Percentiles rank a stretch among this genome's conserved stretches.
Evolutionary conservation across 257 asterid genomes (phyloP).

Genomic region (Gardenia jasminoides): DNA sequence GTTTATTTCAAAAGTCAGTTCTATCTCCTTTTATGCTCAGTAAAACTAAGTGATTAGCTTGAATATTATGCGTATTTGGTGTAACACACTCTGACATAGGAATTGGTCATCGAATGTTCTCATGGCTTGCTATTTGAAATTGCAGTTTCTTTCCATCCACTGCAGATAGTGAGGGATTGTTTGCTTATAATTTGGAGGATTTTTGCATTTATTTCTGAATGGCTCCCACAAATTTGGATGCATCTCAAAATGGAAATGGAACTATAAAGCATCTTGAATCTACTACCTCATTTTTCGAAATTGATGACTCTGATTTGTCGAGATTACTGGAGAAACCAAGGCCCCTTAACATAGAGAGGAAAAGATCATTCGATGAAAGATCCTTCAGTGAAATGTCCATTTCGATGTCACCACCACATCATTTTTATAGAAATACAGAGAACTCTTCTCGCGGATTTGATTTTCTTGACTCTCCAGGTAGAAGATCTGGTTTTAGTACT

Average conservation of each 20-base stretch:
- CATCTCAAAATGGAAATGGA: slow-evolving; percentile 63
- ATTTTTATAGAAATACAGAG: slow-evolving; percentile 43
- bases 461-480: slow-evolving; percentile 58
- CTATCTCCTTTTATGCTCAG: background rate
- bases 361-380: slow-evolving; percentile 88
- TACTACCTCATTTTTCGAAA: slow-evolving; percentile 64
- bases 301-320: slow-evolving; percentile 59
- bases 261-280: slow-evolving; percentile 42
- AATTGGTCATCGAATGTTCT: too few species aligned
- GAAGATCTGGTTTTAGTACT: slow-evolving; percentile 63
- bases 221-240: slow-evolving; percentile 55
- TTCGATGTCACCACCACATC: slow-evolving; percentile 58
- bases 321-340: slow-evolving; percentile 62
- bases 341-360: slow-evolving; percentile 62
- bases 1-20: too few species aligned
- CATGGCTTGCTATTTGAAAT: background rate
- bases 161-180: slow-evolving; percentile 27
- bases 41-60: background rate
- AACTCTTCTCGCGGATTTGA: slow-evolving; percentile 68
- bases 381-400: slow-evolving; percentile 78
- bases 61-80: background rate
- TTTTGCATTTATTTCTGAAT: slow-evolving; percentile 22
- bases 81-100: background rate
- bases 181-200: slow-evolving; percentile 12
- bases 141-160: background rate